Conservation (phyloP, 2,329 filamentous ascomycete genomes). For the Aspergillus neotritici region DNA sequence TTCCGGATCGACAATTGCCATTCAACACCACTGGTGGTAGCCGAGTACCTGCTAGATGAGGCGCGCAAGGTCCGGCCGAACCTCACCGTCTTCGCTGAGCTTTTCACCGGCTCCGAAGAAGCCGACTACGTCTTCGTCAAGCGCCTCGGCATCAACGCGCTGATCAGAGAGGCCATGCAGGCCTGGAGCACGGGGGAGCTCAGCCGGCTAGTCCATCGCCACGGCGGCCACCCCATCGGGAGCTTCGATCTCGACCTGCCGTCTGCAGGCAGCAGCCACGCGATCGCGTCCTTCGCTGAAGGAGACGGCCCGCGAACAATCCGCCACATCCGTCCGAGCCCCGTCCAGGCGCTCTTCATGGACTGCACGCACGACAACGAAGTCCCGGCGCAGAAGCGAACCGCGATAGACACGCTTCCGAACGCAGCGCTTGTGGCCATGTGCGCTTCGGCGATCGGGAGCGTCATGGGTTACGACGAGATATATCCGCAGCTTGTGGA, state of each 20-base stretch:
- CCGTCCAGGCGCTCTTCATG: slow-evolving; percentile 94
- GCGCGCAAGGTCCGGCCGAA: slow-evolving; percentile 84
- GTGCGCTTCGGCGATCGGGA: slow-evolving; percentile 90
- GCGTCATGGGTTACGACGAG: slow-evolving; percentile 97
- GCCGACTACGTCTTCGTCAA: slow-evolving; percentile 97
- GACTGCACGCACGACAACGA: slow-evolving; percentile 99
- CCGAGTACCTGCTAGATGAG: slow-evolving; percentile 89
- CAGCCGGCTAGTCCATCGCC: slow-evolving; percentile 84
- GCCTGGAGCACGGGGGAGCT: slow-evolving; percentile 93
- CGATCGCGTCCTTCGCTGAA: slow-evolving; percentile 30
- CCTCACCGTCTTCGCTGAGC: slow-evolving; percentile 85
- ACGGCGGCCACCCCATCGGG: slow-evolving; percentile 89
- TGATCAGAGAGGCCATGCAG: slow-evolving; percentile 98
- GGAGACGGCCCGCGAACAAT: slow-evolving; percentile 54
- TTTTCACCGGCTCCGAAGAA: slow-evolving; percentile 92
- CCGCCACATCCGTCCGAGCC: slow-evolving; percentile 75
- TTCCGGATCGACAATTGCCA: slow-evolving; percentile 98
- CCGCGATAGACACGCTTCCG: slow-evolving; percentile 86
- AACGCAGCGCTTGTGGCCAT: slow-evolving; percentile 92
- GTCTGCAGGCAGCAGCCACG: slow-evolving; percentile 53
- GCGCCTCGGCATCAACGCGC: slow-evolving; percentile 78
- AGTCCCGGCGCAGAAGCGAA: slow-evolving; percentile 87
- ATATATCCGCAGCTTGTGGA: slow-evolving; percentile 92
- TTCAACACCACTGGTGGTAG: slow-evolving; percentile 89
- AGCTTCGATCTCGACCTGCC: slow-evolving; percentile 94